Evolutionary conservation across 2,329 filamentous ascomycete genomes (phyloP), one percentile per base, ranked within the genome.

Genomic region (Leptographium procerum): DNA sequence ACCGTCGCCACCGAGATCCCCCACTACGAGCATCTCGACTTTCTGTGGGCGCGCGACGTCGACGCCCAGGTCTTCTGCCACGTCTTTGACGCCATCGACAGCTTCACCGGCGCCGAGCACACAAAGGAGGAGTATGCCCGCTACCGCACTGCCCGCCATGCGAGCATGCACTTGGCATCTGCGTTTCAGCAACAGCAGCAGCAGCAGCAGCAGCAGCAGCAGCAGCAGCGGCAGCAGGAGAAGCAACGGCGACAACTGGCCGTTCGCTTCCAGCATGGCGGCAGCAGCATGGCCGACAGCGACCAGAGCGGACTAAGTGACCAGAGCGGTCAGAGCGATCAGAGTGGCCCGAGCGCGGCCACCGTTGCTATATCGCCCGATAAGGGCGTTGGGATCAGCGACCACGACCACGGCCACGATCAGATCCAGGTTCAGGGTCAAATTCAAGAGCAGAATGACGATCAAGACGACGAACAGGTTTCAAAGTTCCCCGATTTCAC

Each of bases 21-120:
- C 0, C 90, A 95, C 69, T 99, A 96, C 70, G 94, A 99, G 71
- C 94, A 99, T 71, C 82, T 99, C 28, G 94, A 99, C 70, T 96
- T 99, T 66, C 77, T 99, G 1, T 99, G 94, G 94, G 94, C 89
- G 0, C 78, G 83, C 43, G 91, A 96, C 66, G 88, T 95, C 8
- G 82, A 95, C 64, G 76, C 79, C 1, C 83, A 91, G 56, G 92
- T 97, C 3, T 96, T 96, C 67, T 88, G 86, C 19, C 89, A 95
- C 68, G 90, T 99, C 1, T 91, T 96, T 63, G 87, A 95, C 65
- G 91, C 94, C 0, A 76, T 99, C 11, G 84, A 95, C 60, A 85
- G 79, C 65, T 89, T 86, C 68, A 81, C 78, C 2, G 75, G 77
- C 48, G 75, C 81, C 0, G 76, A 78, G 53, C 81, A 85, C 65